Percentiles rank a stretch among this genome's conserved stretches.
phyloP scores from a whole-genome alignment of 202 grass and related monocot genomes.

The Schoenoplectus triqueter region DNA sequence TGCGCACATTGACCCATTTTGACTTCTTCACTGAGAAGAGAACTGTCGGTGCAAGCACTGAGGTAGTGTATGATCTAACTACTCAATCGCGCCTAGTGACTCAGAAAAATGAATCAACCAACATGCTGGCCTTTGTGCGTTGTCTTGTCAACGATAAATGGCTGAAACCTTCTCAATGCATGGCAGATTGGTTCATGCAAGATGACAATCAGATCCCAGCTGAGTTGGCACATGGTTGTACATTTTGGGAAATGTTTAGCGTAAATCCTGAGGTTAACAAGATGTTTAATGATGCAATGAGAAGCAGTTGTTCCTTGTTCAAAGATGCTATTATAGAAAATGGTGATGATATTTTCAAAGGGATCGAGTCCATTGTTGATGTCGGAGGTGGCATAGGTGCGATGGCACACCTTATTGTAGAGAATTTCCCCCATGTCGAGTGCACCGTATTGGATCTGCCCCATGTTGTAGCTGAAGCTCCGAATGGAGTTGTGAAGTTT shows the following conservation, averaged over 20 bases:
- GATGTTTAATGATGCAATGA: constrained; percentile 36
- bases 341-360: constrained; percentile 36
- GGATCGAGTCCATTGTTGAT: constrained; percentile 46
- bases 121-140: not conserved
- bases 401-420: not conserved
- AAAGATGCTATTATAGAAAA: constrained; percentile 39
- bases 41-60: not conserved
- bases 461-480: constrained; percentile 35
- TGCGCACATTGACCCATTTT: too few species aligned
- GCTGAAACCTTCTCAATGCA: not conserved
- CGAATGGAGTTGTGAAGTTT: constrained; percentile 26
- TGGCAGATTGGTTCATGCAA: constrained; percentile 38
- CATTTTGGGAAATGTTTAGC: not conserved
- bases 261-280: not conserved
- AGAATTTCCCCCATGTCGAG: too few species aligned
- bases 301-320: constrained; percentile 37
- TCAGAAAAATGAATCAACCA: too few species aligned
- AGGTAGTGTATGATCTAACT: constrained; percentile 47
- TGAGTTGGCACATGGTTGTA: constrained; percentile 25
- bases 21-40: too few species aligned
- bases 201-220: not conserved
- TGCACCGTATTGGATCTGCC: too few species aligned
- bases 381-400: constrained; percentile 49
- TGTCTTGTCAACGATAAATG: not conserved
- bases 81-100: constrained; percentile 27